Base-by-base conservation (phyloP, 2,329 filamentous ascomycete genomes). In the Myriosclerotinia curreyana region DNA sequence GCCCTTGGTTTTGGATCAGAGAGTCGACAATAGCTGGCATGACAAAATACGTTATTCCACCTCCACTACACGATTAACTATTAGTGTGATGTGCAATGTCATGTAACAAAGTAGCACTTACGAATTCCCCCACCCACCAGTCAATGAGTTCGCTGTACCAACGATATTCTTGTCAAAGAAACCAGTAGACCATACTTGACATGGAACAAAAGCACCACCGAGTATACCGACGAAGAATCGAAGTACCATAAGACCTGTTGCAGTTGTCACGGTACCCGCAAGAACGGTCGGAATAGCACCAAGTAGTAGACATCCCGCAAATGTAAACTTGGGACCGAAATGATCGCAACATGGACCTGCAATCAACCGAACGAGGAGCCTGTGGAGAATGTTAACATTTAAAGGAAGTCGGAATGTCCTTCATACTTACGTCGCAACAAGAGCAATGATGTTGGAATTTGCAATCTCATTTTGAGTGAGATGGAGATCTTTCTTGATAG, bases 121-220 rank as follows among this genome's bases (percentile, higher is more conserved):
- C 61, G 91, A 84, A 71, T 96, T 96, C 60, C 92, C 93, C 79
- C 90, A 88, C 17, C 93, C 93, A 50, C 87, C 93, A 1, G 92
- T 88, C 22, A 96, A 77, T 3, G 91, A 89, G 74, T 96, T 97
- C 66, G 92, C 91, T 7, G 91, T 93, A 55, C 93, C 93, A 22
- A 96, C 89, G 34, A 96, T 83, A 71, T 93, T 95, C 79, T 93
- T 95, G 78, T 97, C 92, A 75, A 92, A 96, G 80, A 96, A 96
- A 0, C 88, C 91, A 0, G 92, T 96, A 12, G 89, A 91, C 91
- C 92, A 96, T 8, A 96, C 93, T 74, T 96, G 92, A 75, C 92
- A 96, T 15, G 90, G 90, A 0, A 94, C 90, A 71, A 94, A 94
- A 1, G 86, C 84, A 2, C 87, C 89, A 49, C 90, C 90, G 0